Evolutionary conservation across 1,139 yeast species (phyloP), one percentile per base, ranked within the genome.

Genomic region (Nakaseomyces kungkrabaensis): DNA sequence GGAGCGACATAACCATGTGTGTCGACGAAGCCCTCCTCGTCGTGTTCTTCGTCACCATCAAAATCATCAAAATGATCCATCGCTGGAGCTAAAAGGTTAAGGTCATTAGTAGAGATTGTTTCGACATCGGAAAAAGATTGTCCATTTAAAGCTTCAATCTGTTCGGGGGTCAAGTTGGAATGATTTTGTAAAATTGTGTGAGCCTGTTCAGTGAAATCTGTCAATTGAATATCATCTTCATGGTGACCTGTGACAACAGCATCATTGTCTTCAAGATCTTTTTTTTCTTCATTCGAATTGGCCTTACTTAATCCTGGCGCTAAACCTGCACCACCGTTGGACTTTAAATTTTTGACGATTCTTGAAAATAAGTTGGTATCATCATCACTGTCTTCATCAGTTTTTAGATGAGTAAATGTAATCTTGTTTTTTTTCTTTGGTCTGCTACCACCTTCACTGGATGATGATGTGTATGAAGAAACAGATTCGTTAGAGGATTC

Each of bases 1-100:
- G 90, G 89, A 0, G 87, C 80, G 6, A 85, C 72, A 50, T 77
- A 85, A 24, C 75, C 78, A 4, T 40, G 69, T 72, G 46, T 68
- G 37, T 69, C 72, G 47, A 71, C 46, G 34, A 56, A 52, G 3
- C 48, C 48, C n/a, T 50, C 52, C 11, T 45, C 38, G 24, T 46
- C 43, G 27, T 48, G 47, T 4, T 57, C 54, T 37, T 57, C 59
- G 22, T 52, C 51, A 33, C 52, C 55, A 25, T 57, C 61, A 37
- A 54, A 52, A 27, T 59, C 60, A 31, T 57, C 61, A 40, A 55
- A 58, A 34, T 59, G 60, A 37, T 55, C 57, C 51, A 54, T 53
- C 8, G 58, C 55, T 4, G 61, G 56, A 5, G 57, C 59, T 27
- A 52, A 57, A 37, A 59, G 69, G 33, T 70, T 72, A 22, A 67